Percentiles rank a stretch among this genome's conserved stretches.
phyloP scores from a whole-genome alignment of 345 rosid species.

The Dovyalis caffra region DNA sequence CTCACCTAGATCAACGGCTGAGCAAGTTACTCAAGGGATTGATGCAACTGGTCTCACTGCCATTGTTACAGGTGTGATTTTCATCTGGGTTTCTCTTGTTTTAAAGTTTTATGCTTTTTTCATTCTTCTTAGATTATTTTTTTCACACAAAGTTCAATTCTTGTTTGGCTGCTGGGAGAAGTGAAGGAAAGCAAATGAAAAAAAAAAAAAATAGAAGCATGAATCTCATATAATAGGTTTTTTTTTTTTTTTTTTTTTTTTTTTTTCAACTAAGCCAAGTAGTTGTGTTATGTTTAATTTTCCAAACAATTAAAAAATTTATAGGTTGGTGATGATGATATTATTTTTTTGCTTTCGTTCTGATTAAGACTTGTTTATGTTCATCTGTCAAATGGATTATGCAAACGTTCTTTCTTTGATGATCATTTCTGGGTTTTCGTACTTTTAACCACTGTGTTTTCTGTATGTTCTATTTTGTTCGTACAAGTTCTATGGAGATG shows the following conservation, averaged over 20 bases:
- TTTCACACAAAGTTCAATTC: background rate
- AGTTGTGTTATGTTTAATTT: background rate
- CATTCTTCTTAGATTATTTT: background rate
- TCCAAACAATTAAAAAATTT: background rate
- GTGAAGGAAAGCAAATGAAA: background rate
- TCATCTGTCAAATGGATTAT: background rate
- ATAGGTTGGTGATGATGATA: background rate
- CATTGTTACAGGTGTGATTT: constrained; percentile 35
- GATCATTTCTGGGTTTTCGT: background rate
- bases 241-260: background rate
- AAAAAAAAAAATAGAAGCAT: background rate
- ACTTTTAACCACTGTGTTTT: too few species aligned
- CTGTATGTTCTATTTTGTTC: too few species aligned
- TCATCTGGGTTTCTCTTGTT: background rate
- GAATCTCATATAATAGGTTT: background rate
- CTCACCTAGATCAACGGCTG: constrained; percentile 42
- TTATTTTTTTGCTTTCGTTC: background rate
- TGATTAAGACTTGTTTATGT: background rate
- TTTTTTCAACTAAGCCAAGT: background rate
- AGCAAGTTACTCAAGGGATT: constrained; percentile 44
- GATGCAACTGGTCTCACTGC: constrained; percentile 56
- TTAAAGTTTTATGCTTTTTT: background rate
- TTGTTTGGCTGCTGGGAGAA: background rate
- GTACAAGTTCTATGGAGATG: background rate
- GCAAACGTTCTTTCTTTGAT: background rate